Percentiles rank a stretch among this genome's conserved stretches.
Evolutionary conservation across 1,284 basidiomycete species (phyloP).

Genomic region (Tilletiaria anomala): DNA sequence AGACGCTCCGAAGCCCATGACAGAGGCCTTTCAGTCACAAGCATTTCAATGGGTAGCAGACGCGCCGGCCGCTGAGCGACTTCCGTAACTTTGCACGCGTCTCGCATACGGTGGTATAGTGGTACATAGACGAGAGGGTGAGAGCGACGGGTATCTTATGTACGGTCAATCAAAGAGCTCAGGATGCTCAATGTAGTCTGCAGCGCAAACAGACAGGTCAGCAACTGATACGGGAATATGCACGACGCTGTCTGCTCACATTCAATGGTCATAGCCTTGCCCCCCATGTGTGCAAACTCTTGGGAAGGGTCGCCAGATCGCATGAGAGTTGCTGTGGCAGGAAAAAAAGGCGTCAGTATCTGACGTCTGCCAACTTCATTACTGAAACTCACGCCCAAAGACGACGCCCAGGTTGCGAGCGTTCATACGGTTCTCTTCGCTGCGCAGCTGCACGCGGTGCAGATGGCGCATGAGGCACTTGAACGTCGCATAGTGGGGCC

Average conservation of each 20-base stretch:
- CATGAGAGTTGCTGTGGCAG: constrained; percentile 67
- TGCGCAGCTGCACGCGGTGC: constrained; percentile 41
- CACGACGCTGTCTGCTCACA: constrained; percentile 12
- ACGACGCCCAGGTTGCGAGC: constrained; percentile 96
- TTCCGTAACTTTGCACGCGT: too few relatives aligned
- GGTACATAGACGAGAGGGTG: too few relatives aligned
- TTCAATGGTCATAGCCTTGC: constrained; percentile 63
- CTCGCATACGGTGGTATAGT: too few relatives aligned
- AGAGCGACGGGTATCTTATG: too few relatives aligned
- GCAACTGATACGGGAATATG: too few relatives aligned
- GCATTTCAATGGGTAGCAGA: background rate
- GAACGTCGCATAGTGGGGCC: constrained; percentile 74
- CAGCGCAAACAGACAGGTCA: too few relatives aligned
- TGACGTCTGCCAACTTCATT: background rate
- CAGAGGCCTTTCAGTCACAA: background rate
- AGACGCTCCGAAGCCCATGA: background rate
- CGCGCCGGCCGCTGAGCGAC: too few relatives aligned
- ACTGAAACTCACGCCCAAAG: constrained; percentile 70
- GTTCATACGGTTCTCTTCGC: constrained; percentile 74
- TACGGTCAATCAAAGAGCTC: too few relatives aligned
- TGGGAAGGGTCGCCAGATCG: constrained; percentile 66
- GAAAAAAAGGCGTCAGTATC: constrained; percentile 7
- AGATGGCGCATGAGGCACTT: constrained; percentile 72
- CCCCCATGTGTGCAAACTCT: constrained; percentile 93
- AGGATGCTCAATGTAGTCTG: too few relatives aligned